Conservation (phyloP, 352 stramenopile genomes). For the Globisporangium cederbergense region DNA sequence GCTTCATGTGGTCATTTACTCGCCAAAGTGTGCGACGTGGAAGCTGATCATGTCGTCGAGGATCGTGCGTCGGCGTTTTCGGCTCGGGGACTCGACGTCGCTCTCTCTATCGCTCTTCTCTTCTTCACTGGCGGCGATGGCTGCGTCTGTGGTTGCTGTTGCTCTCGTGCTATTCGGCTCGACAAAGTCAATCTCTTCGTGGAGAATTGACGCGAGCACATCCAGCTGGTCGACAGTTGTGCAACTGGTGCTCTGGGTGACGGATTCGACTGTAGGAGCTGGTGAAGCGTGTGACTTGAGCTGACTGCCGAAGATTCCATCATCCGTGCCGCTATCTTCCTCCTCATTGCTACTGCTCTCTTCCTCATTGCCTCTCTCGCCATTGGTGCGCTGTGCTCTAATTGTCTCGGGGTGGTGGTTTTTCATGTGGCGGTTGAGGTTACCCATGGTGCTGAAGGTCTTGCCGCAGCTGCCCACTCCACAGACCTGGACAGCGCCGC, state of each 20-base stretch:
- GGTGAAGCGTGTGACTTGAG: background rate
- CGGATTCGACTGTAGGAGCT: background rate
- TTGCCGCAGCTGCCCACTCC: slow-evolving; percentile 33
- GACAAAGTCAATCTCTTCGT: slow-evolving; percentile 16
- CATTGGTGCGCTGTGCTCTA: background rate
- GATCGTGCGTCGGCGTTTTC: slow-evolving; percentile 11
- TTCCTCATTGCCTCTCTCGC: background rate
- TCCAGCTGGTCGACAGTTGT: slow-evolving; percentile 1
- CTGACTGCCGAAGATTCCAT: background rate
- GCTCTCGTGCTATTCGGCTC: too few species aligned
- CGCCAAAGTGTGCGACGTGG: slow-evolving; percentile 27
- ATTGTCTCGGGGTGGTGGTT: slow-evolving; percentile 1
- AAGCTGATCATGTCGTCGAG: slow-evolving; percentile 47
- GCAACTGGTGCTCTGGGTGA: background rate
- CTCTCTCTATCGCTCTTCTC: background rate
- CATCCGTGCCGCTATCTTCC: background rate
- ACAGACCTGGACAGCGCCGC: slow-evolving; percentile 21
- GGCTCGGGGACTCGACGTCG: background rate
- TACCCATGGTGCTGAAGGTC: slow-evolving; percentile 58
- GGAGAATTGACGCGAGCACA: slow-evolving; percentile 11
- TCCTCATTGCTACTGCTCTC: background rate
- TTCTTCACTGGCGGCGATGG: background rate
- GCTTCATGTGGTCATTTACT: background rate
- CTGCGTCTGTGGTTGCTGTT: background rate
- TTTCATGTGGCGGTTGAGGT: slow-evolving; percentile 41